Percentiles rank a stretch among this genome's conserved stretches.
phyloP scores from a whole-genome alignment of 345 rosid genomes.

The Acer negundo region DNA sequence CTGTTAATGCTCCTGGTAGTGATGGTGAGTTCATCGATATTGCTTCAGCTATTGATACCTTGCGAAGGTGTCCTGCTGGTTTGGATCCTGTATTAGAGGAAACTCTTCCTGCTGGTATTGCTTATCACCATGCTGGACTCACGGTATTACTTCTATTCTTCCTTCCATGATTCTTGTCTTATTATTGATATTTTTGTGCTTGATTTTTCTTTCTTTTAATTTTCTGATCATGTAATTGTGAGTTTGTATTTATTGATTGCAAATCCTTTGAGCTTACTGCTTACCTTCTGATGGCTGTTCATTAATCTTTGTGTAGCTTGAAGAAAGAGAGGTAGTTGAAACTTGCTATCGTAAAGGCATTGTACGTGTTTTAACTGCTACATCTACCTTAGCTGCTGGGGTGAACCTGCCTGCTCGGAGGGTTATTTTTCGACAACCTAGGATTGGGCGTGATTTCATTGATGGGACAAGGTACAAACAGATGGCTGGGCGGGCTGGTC shows the following conservation, averaged over 20 bases:
- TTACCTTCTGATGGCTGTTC: conserved; percentile 7
- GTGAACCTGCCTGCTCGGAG: conserved; percentile 98
- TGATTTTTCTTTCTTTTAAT: conserved; percentile 13
- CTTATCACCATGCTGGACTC: conserved; percentile 98
- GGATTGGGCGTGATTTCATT: conserved; percentile 92
- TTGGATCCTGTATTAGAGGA: conserved; percentile 90
- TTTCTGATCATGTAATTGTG: not conserved
- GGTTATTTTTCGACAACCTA: conserved; percentile 97
- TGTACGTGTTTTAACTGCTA: conserved; percentile 87
- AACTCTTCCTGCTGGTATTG: conserved; percentile 93
- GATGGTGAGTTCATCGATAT: conserved; percentile 63
- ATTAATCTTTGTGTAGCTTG: conserved; percentile 58
- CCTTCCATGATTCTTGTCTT: conserved; percentile 22
- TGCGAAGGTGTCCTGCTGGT: conserved; percentile 82
- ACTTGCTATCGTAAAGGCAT: conserved; percentile 91
- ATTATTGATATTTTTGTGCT: not conserved
- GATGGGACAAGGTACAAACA: conserved; percentile 98
- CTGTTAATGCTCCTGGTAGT: conserved; percentile 40
- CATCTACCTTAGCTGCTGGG: conserved; percentile 98
- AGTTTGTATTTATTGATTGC: conserved; percentile 8
- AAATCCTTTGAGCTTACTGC: not conserved
- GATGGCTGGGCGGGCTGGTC: conserved; percentile 99
- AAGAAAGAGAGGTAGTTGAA: conserved; percentile 96
- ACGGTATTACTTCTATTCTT: conserved; percentile 59
- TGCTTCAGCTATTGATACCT: conserved; percentile 71